A percentile compares a stretch with the other conserved stretches of the same genome.
Evolutionary conservation across 345 rosid species (phyloP).

Genomic region (Aethionema arabicum): DNA sequence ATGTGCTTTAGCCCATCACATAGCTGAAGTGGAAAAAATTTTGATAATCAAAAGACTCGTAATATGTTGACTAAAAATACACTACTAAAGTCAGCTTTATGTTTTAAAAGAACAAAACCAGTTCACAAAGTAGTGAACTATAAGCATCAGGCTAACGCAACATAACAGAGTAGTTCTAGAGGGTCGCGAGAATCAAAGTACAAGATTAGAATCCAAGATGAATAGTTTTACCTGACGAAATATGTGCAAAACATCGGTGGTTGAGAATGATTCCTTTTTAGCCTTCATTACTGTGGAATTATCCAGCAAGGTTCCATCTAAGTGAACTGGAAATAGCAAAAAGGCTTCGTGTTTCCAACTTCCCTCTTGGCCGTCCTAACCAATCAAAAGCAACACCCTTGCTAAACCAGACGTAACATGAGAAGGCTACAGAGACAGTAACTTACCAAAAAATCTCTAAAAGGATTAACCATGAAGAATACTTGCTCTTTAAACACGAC

Average conservation of each 20-base stretch:
- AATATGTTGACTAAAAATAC: conserved; percentile 5
- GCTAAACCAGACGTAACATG: conserved; percentile 8
- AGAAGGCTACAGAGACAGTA: conserved; percentile 7
- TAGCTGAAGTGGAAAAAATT: conserved; percentile 52
- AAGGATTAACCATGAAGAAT: conserved; percentile 5
- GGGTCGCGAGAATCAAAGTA: not conserved
- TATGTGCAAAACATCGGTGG: conserved; percentile 83
- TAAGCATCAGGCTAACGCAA: not conserved
- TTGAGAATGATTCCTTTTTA: conserved; percentile 79
- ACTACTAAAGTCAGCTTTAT: not conserved
- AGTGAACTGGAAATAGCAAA: conserved; percentile 92
- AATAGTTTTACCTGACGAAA: conserved; percentile 68
- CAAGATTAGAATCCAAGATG: not conserved
- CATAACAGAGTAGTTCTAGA: not conserved
- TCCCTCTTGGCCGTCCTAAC: conserved; percentile 74
- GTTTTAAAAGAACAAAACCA: too few relatives aligned
- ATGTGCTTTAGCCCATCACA: conserved; percentile 97
- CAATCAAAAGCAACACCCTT: conserved; percentile 28
- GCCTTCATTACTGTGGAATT: conserved; percentile 74
- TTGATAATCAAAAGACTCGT: conserved; percentile 15
- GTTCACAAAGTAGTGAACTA: not conserved
- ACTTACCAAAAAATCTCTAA: not conserved
- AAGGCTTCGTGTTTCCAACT: conserved; percentile 91
- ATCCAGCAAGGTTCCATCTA: conserved; percentile 95
- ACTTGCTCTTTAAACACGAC: too few relatives aligned